Evolutionary conservation across 441 rosid genomes (phyloP).

Genomic region (Biscutella laevigata): DNA sequence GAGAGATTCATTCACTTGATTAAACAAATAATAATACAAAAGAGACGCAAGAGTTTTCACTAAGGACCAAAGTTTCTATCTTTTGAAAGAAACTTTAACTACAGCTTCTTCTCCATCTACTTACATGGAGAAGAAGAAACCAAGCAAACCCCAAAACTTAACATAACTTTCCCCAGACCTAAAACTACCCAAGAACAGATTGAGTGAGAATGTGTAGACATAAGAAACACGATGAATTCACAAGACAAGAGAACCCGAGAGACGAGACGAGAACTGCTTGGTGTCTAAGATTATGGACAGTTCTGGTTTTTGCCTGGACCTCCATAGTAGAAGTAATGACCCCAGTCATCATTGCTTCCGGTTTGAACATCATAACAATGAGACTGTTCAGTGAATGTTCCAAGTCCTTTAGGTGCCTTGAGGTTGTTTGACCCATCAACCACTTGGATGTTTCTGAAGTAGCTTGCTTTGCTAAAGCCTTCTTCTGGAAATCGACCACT

Average conservation of each 20-base stretch:
- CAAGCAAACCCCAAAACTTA: slow-evolving; percentile 43
- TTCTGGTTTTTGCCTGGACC: slow-evolving; percentile 91
- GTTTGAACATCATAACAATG: slow-evolving; percentile 90
- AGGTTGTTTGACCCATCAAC: slow-evolving; percentile 89
- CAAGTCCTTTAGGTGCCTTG: slow-evolving; percentile 77
- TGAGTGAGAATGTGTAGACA: slow-evolving; percentile 21
- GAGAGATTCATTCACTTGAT: slow-evolving; percentile 21
- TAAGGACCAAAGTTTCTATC: slow-evolving; percentile 14
- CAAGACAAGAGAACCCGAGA: slow-evolving; percentile 11
- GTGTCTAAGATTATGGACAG: slow-evolving; percentile 39
- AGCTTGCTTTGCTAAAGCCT: slow-evolving; percentile 87
- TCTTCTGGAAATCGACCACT: slow-evolving; percentile 92
- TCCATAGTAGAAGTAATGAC: slow-evolving; percentile 94
- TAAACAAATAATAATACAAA: slow-evolving; percentile 21
- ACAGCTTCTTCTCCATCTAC: slow-evolving; percentile 35
- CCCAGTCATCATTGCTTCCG: slow-evolving; percentile 85
- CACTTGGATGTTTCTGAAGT: slow-evolving; percentile 83
- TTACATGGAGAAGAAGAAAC: slow-evolving; percentile 39
- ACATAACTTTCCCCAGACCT: slow-evolving; percentile 39
- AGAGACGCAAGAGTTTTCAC: slow-evolving; percentile 17
- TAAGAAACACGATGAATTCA: slow-evolving; percentile 42
- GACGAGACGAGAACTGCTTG: slow-evolving; percentile 5
- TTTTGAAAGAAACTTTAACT: slow-evolving; percentile 25
- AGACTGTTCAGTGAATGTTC: slow-evolving; percentile 83
- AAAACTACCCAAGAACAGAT: slow-evolving; percentile 35